These are phyloP conservation scores for Cryptococcus sp. DNA, from an alignment of 1,284 basidiomycete genomes.

Conservation along the genomic window DNA sequence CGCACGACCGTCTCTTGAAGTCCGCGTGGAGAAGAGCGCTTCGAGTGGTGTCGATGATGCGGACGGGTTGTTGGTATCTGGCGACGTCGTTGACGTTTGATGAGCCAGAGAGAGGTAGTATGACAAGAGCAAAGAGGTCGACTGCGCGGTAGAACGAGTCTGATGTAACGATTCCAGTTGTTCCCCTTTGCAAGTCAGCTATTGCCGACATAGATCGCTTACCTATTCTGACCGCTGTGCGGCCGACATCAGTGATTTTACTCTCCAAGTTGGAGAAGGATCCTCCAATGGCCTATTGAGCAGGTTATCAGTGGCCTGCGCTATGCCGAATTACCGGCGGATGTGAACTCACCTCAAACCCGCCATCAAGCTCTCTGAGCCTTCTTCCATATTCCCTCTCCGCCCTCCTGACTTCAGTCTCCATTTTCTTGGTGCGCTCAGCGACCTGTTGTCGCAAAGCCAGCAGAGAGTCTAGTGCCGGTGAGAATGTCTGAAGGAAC, in stretches of 20 bases:
- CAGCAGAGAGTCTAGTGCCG: slow-evolving; percentile 83
- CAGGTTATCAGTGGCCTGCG: background rate
- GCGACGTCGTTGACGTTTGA: slow-evolving; percentile 67
- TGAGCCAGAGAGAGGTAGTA: slow-evolving; percentile 92
- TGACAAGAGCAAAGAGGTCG: slow-evolving; percentile 90
- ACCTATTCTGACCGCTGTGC: slow-evolving; percentile 93
- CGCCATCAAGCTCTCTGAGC: slow-evolving; percentile 85
- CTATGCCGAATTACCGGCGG: background rate
- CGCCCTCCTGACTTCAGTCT: slow-evolving; percentile 84
- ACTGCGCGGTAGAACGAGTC: slow-evolving; percentile 88
- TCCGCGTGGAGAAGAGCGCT: slow-evolving; percentile 60
- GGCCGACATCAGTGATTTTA: slow-evolving; percentile 88
- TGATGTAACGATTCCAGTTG: slow-evolving; percentile 94
- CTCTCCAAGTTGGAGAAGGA: slow-evolving; percentile 83
- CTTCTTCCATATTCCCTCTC: slow-evolving; percentile 94
- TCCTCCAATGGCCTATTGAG: slow-evolving; percentile 69
- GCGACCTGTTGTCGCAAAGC: slow-evolving; percentile 84
- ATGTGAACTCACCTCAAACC: slow-evolving; percentile 70
- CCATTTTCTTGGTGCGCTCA: slow-evolving; percentile 82
- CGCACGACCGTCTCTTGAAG: slow-evolving; percentile 71
- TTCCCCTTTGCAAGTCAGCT: slow-evolving; percentile 64
- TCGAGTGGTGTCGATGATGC: slow-evolving; percentile 40
- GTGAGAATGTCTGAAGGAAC: slow-evolving; percentile 89
- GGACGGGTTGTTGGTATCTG: slow-evolving; percentile 26
- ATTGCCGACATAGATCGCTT: slow-evolving; percentile 30